Percentiles rank a stretch among this genome's conserved stretches.
Conservation (phyloP, 768 basidiomycete genomes). For the Podaxis rugospora region DNA sequence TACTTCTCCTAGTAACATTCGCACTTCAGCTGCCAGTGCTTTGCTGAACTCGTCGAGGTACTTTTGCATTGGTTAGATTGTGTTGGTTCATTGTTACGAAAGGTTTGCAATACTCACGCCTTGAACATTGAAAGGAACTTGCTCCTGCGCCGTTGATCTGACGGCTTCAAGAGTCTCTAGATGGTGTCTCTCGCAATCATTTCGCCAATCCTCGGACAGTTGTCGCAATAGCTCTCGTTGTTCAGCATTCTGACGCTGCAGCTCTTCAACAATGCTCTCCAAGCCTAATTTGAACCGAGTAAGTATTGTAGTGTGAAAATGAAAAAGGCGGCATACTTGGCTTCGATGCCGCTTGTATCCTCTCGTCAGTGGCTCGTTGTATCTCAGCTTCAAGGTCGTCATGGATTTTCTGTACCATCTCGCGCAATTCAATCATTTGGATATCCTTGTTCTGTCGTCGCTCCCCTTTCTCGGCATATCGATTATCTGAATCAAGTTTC, state of each 20-base stretch:
- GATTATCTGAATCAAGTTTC: constrained; percentile 53
- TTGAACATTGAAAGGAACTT: constrained; percentile 82
- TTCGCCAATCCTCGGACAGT: constrained; percentile 64
- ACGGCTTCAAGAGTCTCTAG: constrained; percentile 65
- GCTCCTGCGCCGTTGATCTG: constrained; percentile 65
- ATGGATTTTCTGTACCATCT: constrained; percentile 57
- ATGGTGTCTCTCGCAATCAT: constrained; percentile 61
- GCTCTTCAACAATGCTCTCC: constrained; percentile 55
- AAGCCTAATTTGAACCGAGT: constrained; percentile 36
- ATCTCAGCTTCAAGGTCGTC: constrained; percentile 52
- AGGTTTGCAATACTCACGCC: constrained; percentile 44
- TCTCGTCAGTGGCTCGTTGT: constrained; percentile 46
- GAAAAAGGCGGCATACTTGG: constrained; percentile 41
- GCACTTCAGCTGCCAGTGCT: constrained; percentile 77
- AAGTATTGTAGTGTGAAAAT: constrained; percentile 9
- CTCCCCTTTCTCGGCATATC: constrained; percentile 58
- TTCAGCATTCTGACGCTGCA: constrained; percentile 55
- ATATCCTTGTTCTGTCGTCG: constrained; percentile 57
- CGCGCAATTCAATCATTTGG: constrained; percentile 50
- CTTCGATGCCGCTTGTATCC: constrained; percentile 45
- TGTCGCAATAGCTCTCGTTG: constrained; percentile 50
- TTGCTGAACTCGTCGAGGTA: constrained; percentile 88
- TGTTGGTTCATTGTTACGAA: neutral
- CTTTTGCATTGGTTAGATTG: constrained; percentile 27
- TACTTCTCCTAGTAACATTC: constrained; percentile 79